Evolutionary conservation across 176 grass and related monocot species (phyloP), one percentile per base, ranked within the genome.

Genomic region (Olyra latifolia): DNA sequence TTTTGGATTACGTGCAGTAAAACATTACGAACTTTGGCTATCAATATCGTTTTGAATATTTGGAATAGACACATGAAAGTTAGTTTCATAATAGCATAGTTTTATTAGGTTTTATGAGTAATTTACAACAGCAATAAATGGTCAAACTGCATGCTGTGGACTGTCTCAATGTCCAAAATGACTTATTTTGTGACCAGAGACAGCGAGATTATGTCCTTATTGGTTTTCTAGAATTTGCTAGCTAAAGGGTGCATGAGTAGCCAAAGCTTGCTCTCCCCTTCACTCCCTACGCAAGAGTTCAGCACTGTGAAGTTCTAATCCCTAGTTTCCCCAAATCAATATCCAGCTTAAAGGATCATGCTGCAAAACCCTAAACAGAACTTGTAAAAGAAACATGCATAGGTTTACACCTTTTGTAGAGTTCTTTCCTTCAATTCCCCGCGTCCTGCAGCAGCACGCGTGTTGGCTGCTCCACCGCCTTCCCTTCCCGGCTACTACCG

Each of bases 401-500:
- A 89, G 38, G 49, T 77, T 49, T 52, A 11, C 9, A 89, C 82
- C 88, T 89, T 89, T 89, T 20, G 63, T 78, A 27, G 78, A 38
- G 25, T 49, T 82, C 71, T 89, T 89, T 25, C 71, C 87, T 55
- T 76, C 82, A 10, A 60, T 2, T 42, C 76, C 87, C 29, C 6
- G 62, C 24, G 69, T 11, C 39, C 83, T 39, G 47, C 25, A 7
- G 45, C 66, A 60, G 47, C n/a, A n/a, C 23, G n/a, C 85, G 85
- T 63, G 29, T 52, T 0, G 64, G 78, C 50, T 48, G 83, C 60
- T 91, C 85, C 2, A 66, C 56, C 13, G 50, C 69, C 66, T 84
- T 91, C 5, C 72, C 85, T 46, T 88, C 83, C 66, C 55, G 76
- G 49, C 27, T 77, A 54, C 42, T 67, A 65, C 57, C 79, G 17